Base-by-base conservation (phyloP, 208 protist genomes). In the Naegleria fowleri region DNA sequence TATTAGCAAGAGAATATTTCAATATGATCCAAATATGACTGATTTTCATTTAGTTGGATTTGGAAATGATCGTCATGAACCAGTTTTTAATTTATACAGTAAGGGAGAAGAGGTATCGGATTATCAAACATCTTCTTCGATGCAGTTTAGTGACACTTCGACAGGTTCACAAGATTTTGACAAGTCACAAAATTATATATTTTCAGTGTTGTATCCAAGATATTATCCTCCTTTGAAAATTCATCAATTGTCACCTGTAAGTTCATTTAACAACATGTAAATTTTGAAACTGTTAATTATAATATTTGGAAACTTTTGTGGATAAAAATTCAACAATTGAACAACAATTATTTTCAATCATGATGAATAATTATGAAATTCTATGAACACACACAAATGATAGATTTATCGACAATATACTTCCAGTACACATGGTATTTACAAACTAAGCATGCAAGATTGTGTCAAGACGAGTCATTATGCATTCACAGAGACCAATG, bases 341-440 rank as follows among this genome's bases (percentile, higher is more conserved):
- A 48, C 7, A 48, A 48, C 7, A 48, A 48, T 48, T 48, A 48
- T 48, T 48, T 48, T 48, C 43, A 48, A 48, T 48, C 5, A 7
- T 48, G 5, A 48, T 48, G 43, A 48, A 48, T 48, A 1, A 48
- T 48, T 48, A 48, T 48, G 43, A 48, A 48, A 48, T 48, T 48
- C 7, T 48, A 48, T 48, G 43, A 48, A 48, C 43, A 48, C 43
- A 9, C 43, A 48, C 43, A 9, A 1, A 48, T 9, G 5, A 79
- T 36, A 79, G 67, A 79, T 79, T 79, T 79, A 79, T 79, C 67
- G 67, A 79, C 67, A 79, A 79, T 79, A 79, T 79, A 36, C n/a
- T 36, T 79, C 67, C 6, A 29, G 29, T 13, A 67, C 55, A 29
- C 6, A 0, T n/a, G 15, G 22, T 36, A 79, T 0, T 7, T 79